phyloP scores from a whole-genome alignment of 23 red algal species.

The Gracilaria gracilis region DNA sequence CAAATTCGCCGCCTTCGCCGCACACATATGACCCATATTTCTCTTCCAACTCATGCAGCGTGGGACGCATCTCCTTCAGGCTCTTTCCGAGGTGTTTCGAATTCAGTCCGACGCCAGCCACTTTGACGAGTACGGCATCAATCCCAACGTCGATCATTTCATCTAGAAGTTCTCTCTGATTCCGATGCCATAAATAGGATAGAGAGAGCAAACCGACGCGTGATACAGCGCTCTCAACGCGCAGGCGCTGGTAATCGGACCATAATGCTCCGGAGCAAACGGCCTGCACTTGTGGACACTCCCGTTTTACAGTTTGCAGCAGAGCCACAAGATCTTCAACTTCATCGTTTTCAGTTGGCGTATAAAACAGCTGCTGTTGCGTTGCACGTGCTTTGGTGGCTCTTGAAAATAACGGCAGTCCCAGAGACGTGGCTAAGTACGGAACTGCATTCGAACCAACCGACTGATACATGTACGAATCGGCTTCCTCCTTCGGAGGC shows the following conservation, averaged over 20 bases:
- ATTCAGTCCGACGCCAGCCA: conserved; percentile 82
- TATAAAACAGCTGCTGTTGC: conserved; percentile 38
- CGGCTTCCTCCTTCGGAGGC: conserved; percentile 74
- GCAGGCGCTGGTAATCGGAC: conserved; percentile 96
- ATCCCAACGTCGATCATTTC: conserved; percentile 84
- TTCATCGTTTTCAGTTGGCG: conserved; percentile 60
- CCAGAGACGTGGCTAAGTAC: conserved; percentile 44
- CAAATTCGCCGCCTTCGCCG: conserved; percentile 99
- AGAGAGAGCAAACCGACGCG: conserved; percentile 67
- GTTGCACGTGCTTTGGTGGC: conserved; percentile 7
- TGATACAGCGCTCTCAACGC: conserved; percentile 83
- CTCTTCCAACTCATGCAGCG: conserved; percentile 69
- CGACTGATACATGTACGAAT: conserved; percentile 97
- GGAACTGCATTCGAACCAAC: conserved; percentile 73
- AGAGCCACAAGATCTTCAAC: conserved; percentile 89
- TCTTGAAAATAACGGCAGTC: conserved; percentile 54
- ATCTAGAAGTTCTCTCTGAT: conserved; percentile 73
- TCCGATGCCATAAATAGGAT: conserved; percentile 85
- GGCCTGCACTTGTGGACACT: conserved; percentile 55
- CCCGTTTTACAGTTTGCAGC: conserved; percentile 50
- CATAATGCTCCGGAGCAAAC: conserved; percentile 88
- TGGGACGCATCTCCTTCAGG: conserved; percentile 65
- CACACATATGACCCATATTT: conserved; percentile 88
- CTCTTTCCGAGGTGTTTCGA: conserved; percentile 71
- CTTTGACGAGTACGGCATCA: conserved; percentile 94